phyloP scores from a whole-genome alignment of 2,329 filamentous ascomycete genomes.

The Saccharata proteae region DNA sequence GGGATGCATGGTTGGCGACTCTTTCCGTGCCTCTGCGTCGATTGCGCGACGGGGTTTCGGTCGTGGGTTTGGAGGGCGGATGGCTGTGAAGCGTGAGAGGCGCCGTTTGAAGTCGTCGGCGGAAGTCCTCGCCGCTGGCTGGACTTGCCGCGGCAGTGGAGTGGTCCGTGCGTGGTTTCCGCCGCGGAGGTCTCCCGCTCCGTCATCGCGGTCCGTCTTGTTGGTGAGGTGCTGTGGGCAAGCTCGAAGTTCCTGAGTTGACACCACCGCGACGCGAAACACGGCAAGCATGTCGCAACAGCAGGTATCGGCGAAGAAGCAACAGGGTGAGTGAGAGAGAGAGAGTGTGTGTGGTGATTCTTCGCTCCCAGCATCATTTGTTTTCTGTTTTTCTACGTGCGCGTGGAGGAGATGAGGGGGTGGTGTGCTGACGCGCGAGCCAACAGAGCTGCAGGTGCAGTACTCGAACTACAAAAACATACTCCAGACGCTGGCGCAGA shows the following conservation, averaged over 20 bases:
- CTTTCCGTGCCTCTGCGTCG: too few relatives aligned
- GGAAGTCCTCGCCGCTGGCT: neutral
- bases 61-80: too few relatives aligned
- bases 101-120: neutral
- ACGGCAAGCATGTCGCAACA: constrained; percentile 33
- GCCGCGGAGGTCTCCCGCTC: too few relatives aligned
- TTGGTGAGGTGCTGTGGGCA: too few relatives aligned
- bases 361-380: constrained; percentile 1
- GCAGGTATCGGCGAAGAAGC: constrained; percentile 52
- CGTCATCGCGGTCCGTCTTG: too few relatives aligned
- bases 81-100: too few relatives aligned
- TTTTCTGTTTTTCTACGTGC: constrained; percentile 3
- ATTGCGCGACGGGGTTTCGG: too few relatives aligned
- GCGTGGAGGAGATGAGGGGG: too few relatives aligned
- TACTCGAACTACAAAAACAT: constrained; percentile 66
- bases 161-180: too few relatives aligned
- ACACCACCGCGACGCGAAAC: too few relatives aligned
- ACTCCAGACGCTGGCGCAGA: constrained; percentile 85
- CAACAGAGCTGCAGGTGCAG: constrained; percentile 66
- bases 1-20: constrained; percentile 66
- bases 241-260: too few relatives aligned
- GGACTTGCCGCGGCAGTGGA: neutral
- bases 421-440: constrained; percentile 1
- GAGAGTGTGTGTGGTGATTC: too few relatives aligned
- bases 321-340: constrained; percentile 58